Percentiles rank a stretch among this genome's conserved stretches.
These are phyloP conservation scores for Immersiporthe knoxdaviesiana DNA, from an alignment of 2,329 filamentous ascomycete genomes.

Conservation along the genomic window DNA sequence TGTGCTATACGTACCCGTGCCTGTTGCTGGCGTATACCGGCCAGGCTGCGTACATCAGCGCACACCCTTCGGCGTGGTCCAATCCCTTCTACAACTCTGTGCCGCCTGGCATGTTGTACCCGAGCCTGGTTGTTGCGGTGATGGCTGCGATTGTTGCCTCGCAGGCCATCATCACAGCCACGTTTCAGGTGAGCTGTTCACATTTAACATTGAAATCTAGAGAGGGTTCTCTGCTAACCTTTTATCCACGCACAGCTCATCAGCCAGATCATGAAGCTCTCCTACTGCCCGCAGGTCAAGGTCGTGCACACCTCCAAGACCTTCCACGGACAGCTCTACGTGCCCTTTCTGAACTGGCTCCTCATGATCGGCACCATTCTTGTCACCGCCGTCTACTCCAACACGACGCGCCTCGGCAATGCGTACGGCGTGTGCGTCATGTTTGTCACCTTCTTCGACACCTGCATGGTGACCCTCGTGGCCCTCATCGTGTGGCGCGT, in stretches of 20 bases:
- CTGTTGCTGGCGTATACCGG: constrained; percentile 66
- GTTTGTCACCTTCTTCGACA: constrained; percentile 76
- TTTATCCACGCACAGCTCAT: constrained; percentile 41
- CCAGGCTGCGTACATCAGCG: constrained; percentile 71
- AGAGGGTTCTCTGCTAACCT: no score
- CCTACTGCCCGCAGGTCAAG: constrained; percentile 75
- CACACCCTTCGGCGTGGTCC: constrained; percentile 57
- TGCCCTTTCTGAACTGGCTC: constrained; percentile 75
- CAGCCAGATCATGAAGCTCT: constrained; percentile 69
- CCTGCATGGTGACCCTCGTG: constrained; percentile 70
- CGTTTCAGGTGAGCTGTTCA: constrained; percentile 56
- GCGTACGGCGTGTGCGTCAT: constrained; percentile 79
- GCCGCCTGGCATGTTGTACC: constrained; percentile 68
- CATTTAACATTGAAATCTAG: background rate
- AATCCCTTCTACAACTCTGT: constrained; percentile 76
- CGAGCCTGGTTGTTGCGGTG: constrained; percentile 68
- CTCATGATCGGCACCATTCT: constrained; percentile 74
- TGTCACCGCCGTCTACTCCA: constrained; percentile 72
- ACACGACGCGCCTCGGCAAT: constrained; percentile 69
- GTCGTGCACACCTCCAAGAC: constrained; percentile 69
- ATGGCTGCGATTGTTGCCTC: constrained; percentile 73
- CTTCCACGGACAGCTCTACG: constrained; percentile 75
- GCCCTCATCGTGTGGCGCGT: constrained; percentile 73
- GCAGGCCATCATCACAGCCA: constrained; percentile 75
- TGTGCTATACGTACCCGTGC: constrained; percentile 68